Evolutionary conservation across 2,329 filamentous ascomycete species (phyloP).

Genomic region (Ceratocystis ficicola): DNA sequence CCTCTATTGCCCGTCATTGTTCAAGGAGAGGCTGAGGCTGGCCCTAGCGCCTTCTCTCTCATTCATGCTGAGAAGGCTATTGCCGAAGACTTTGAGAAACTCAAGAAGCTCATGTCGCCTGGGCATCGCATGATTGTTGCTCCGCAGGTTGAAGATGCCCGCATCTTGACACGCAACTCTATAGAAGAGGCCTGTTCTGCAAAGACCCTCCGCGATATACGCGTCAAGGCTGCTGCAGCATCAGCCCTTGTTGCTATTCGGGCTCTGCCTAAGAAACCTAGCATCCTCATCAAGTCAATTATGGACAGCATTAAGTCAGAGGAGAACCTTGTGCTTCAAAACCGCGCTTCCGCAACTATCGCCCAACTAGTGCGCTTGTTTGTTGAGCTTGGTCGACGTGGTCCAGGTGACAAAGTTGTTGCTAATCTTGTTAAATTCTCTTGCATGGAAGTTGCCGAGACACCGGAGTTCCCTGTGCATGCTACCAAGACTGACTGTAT

Average conservation of each 20-base stretch:
- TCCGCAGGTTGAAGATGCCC: slow-evolving; percentile 66
- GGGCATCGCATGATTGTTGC: slow-evolving; percentile 75
- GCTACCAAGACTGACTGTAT: slow-evolving; percentile 67
- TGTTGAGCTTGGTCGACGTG: slow-evolving; percentile 63
- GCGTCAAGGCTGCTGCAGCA: slow-evolving; percentile 75
- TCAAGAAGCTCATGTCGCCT: slow-evolving; percentile 81
- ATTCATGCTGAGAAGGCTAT: slow-evolving; percentile 79
- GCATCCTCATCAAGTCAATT: slow-evolving; percentile 82
- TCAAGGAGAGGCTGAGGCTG: slow-evolving; percentile 83
- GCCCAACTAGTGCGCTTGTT: slow-evolving; percentile 78
- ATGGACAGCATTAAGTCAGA: slow-evolving; percentile 98
- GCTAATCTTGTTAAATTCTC: slow-evolving; percentile 94
- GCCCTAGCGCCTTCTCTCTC: slow-evolving; percentile 84
- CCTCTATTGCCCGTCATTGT: slow-evolving; percentile 80
- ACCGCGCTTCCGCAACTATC: slow-evolving; percentile 72
- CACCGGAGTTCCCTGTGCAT: slow-evolving; percentile 84
- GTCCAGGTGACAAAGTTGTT: slow-evolving; percentile 89
- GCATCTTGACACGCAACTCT: slow-evolving; percentile 53
- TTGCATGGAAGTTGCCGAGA: slow-evolving; percentile 94
- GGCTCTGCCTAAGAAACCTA: slow-evolving; percentile 83
- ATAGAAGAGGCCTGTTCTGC: slow-evolving; percentile 68
- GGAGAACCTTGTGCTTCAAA: slow-evolving; percentile 79
- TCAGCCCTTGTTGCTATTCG: slow-evolving; percentile 81
- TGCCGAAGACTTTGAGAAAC: slow-evolving; percentile 68
- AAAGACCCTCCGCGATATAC: slow-evolving; percentile 71